Percentiles rank a stretch among this genome's conserved stretches.
Conservation (phyloP, 192 early-diverging fungal species). For the Geranomyces michiganensis region DNA sequence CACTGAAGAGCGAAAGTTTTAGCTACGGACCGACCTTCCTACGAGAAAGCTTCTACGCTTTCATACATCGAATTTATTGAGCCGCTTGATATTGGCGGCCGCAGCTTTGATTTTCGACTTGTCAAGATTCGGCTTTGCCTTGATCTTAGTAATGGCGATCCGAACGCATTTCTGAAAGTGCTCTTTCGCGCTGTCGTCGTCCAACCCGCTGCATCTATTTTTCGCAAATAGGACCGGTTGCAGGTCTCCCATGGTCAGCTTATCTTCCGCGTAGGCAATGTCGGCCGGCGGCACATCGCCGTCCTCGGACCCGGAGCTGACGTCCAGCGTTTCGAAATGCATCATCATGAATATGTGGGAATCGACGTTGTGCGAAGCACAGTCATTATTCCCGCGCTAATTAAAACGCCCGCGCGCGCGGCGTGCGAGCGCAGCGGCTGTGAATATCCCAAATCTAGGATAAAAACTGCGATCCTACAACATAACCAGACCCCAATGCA, state of each 20-base stretch:
- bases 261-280: not conserved
- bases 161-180: slow-evolving; percentile 1
- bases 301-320: too few species aligned
- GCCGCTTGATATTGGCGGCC: not conserved
- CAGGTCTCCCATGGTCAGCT: not conserved
- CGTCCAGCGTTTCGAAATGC: too few species aligned
- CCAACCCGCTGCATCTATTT: not conserved
- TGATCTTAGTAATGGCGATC: not conserved
- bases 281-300: not conserved
- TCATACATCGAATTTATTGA: slow-evolving; percentile 7
- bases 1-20: not conserved
- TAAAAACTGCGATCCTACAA: too few species aligned
- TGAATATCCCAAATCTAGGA: too few species aligned
- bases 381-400: too few species aligned
- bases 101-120: not conserved
- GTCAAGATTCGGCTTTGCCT: not conserved
- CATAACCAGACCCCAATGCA: too few species aligned
- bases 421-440: too few species aligned
- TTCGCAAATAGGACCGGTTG: not conserved
- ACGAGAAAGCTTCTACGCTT: not conserved
- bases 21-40: not conserved
- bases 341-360: too few species aligned
- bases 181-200: not conserved
- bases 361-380: too few species aligned
- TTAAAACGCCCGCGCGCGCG: too few species aligned